These are phyloP conservation scores for Begonia fuchsioides DNA, from an alignment of 306 rosid genomes.

Conservation along the genomic window DNA sequence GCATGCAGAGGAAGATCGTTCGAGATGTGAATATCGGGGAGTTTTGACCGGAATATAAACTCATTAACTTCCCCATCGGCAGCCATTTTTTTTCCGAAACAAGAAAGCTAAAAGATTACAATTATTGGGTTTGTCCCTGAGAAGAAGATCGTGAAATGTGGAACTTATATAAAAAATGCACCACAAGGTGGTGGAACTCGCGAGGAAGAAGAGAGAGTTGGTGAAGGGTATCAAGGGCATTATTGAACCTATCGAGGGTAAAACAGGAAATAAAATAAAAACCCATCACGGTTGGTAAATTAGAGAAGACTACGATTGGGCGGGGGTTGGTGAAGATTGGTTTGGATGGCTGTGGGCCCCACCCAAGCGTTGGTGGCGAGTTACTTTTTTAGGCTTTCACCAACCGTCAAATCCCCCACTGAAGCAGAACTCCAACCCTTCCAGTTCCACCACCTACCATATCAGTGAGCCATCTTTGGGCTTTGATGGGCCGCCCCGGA, in stretches of 20 bases:
- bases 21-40: constrained; percentile 60
- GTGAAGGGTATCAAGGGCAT: neutral
- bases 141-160: neutral
- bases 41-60: constrained; percentile 46
- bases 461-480: neutral
- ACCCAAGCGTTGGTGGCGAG: neutral
- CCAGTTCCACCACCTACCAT: neutral
- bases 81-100: constrained; percentile 6
- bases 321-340: neutral
- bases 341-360: neutral
- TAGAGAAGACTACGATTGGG: neutral
- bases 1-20: constrained; percentile 60
- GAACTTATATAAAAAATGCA: neutral
- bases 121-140: neutral
- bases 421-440: neutral
- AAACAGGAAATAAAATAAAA: neutral
- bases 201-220: neutral
- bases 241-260: neutral
- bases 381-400: neutral
- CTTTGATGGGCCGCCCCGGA: no score
- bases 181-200: neutral
- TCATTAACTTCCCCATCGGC: constrained; percentile 10
- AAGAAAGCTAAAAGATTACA: no score
- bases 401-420: neutral
- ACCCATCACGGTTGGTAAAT: neutral